These are phyloP conservation scores for Graphilbum fragrans DNA, from an alignment of 2,329 filamentous ascomycete genomes.

Conservation along the genomic window DNA sequence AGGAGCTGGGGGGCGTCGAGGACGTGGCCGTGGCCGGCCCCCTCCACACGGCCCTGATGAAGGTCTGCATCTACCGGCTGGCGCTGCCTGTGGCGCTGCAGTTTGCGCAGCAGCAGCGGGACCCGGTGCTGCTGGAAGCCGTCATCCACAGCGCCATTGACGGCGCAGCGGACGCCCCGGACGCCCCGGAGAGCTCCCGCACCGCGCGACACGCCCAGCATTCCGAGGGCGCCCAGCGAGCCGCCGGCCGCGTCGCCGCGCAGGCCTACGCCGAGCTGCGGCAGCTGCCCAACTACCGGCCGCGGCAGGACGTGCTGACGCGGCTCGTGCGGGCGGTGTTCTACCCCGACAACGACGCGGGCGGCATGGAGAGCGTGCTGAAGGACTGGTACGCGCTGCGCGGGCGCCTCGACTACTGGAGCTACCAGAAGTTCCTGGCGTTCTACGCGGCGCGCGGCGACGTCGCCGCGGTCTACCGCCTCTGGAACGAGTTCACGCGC, in stretches of 20 bases:
- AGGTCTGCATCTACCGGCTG: conserved; percentile 6
- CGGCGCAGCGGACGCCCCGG: conserved; percentile 11
- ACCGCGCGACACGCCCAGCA: too few relatives aligned
- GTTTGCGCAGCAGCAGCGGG: conserved; percentile 27
- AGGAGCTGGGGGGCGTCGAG: not conserved
- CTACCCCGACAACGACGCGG: conserved; percentile 21
- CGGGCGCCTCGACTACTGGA: conserved; percentile 27
- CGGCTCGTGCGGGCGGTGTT: conserved; percentile 30
- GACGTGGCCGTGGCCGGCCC: not conserved
- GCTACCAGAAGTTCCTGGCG: conserved; percentile 34
- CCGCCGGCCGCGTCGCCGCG: conserved; percentile 16
- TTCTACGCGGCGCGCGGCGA: conserved; percentile 37
- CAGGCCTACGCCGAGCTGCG: conserved; percentile 35
- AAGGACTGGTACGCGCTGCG: conserved; percentile 34
- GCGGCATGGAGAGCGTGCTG: conserved; percentile 32
- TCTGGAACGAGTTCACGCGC: conserved; percentile 31
- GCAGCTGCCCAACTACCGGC: conserved; percentile 22
- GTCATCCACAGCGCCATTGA: conserved; percentile 24
- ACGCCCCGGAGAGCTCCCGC: not conserved
- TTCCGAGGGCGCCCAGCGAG: not conserved
- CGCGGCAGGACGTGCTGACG: conserved; percentile 26
- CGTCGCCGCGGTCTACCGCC: conserved; percentile 26
- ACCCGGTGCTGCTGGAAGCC: conserved; percentile 27
- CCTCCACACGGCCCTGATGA: conserved; percentile 5
- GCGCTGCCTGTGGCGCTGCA: conserved; percentile 15